Conservation (phyloP, 352 stramenopile genomes). For the Phytophthora foliorum region DNA sequence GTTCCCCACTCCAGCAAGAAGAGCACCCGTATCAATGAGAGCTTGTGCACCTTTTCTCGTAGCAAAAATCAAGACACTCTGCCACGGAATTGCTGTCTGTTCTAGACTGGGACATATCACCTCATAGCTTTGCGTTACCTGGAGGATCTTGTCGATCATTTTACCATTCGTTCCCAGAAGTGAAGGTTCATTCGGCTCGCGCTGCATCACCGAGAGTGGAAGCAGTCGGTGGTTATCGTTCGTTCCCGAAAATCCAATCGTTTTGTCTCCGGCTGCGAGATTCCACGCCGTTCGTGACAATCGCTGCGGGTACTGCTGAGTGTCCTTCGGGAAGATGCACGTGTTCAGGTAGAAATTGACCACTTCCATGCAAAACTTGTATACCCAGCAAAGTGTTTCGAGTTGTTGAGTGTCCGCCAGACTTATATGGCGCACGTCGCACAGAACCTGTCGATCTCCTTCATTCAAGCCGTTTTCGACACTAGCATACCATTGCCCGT, state of each 20-base stretch:
- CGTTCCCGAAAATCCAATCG: slow-evolving; percentile 91
- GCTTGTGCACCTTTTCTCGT: slow-evolving; percentile 57
- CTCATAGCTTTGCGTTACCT: slow-evolving; percentile 46
- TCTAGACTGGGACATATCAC: slow-evolving; percentile 22
- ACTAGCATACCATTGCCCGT: slow-evolving; percentile 71
- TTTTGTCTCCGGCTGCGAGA: slow-evolving; percentile 62
- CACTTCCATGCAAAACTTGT: slow-evolving; percentile 64
- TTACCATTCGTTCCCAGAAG: slow-evolving; percentile 85
- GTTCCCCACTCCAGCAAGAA: slow-evolving; percentile 77
- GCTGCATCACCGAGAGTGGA: slow-evolving; percentile 72
- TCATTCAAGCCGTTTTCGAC: slow-evolving; percentile 29
- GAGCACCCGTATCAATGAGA: slow-evolving; percentile 88
- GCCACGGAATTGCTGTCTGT: slow-evolving; percentile 40
- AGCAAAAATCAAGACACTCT: slow-evolving; percentile 51
- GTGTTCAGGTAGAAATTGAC: slow-evolving; percentile 92
- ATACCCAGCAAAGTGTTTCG: slow-evolving; percentile 57
- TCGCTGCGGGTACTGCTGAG: slow-evolving; percentile 74
- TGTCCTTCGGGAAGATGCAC: slow-evolving; percentile 86
- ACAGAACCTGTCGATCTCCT: slow-evolving; percentile 42
- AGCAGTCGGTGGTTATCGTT: slow-evolving; percentile 91
- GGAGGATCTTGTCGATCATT: slow-evolving; percentile 84
- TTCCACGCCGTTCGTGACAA: slow-evolving; percentile 87
- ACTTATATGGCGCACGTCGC: slow-evolving; percentile 76
- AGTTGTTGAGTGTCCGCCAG: slow-evolving; percentile 76
- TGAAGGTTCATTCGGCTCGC: slow-evolving; percentile 55